Evolutionary conservation across 2,329 filamentous ascomycete species (phyloP).

Genomic region (Pestalotiopsis sp.): DNA sequence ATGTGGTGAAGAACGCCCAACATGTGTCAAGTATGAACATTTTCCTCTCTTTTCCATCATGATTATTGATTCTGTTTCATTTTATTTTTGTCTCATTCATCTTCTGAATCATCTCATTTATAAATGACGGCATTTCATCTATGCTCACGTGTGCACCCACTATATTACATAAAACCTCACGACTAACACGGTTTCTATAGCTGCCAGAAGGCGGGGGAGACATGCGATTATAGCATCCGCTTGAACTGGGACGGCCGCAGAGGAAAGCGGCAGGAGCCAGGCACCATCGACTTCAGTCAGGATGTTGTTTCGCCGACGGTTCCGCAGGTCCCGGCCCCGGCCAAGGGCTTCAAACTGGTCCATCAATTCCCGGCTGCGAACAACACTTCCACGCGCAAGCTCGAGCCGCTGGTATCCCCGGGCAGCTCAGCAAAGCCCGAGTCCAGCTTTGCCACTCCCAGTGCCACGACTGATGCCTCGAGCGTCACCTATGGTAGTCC

Average conservation of each 20-base stretch:
- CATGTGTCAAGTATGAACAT: conserved; percentile 62
- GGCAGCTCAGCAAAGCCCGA: conserved; percentile 22
- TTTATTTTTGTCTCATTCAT: neutral
- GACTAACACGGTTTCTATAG: conserved; percentile 29
- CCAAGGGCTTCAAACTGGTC: conserved; percentile 38
- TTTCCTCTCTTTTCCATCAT: neutral
- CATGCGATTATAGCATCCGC: conserved; percentile 80
- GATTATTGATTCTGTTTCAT: neutral
- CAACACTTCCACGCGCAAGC: conserved; percentile 28
- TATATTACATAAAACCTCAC: neutral
- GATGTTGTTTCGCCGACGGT: conserved; percentile 29
- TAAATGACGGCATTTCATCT: neutral
- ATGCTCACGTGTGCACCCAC: neutral
- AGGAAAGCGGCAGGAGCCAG: conserved; percentile 55
- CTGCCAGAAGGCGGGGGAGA: conserved; percentile 71
- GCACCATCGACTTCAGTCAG: conserved; percentile 31
- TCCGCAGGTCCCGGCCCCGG: conserved; percentile 25
- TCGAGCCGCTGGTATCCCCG: conserved; percentile 31
- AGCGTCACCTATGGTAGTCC: conserved; percentile 22
- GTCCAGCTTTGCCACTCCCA: conserved; percentile 20
- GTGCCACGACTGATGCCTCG: conserved; percentile 18
- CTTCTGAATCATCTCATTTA: no score
- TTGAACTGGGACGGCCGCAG: conserved; percentile 80
- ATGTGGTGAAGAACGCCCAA: conserved; percentile 78
- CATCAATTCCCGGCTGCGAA: conserved; percentile 35